Evolutionary conservation across 2,329 filamentous ascomycete genomes (phyloP), one percentile per base, ranked within the genome.

Genomic region (Fusarium sp.): DNA sequence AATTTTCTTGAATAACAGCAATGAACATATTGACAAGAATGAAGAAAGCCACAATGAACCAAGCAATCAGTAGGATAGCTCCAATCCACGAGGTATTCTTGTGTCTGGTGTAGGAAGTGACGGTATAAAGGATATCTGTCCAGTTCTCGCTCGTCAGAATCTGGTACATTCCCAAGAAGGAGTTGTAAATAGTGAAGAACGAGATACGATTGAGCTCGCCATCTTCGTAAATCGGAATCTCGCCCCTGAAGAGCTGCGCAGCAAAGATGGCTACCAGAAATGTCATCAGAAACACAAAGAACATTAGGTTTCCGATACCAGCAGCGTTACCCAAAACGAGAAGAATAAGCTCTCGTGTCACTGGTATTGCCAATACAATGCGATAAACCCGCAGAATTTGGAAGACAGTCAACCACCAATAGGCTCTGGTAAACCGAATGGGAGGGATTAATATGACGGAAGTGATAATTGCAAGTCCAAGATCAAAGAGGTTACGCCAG

Each of bases 21-120:
- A 99, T 98, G 84, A 99, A 99, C 96, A 99, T 99, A 76, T 98
- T 99, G 82, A 99, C 82, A 64, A 98, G 87, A 80, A 99, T 97
- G 76, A 98, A 95, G 78, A 96, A 97, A 8, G 94, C 87, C 41
- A 99, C 85, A 58, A 97, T 96, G 79, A 97, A 98, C 96, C 96
- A 99, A 70, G 94, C 86, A 66, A 97, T 93, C 71, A 97, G 85
- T 72, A 99, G 97, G 2, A 92, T 85, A 11, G 95, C 94, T 11
- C 92, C 94, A 57, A 98, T 94, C 95, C 96, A 98, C 11, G 92
- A 87, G n/a, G 92, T 96, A 37, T 89, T 84, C 69, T 84, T 88
- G 8, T 76, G 73, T 11, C 84, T 85, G 11, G 92, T 90, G 72
- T 88, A 90, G 8, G 86, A 82, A 1, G 94, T 97, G 39, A 94